Evolutionary conservation across 345 rosid species (phyloP), one percentile per base, ranked within the genome.

Genomic region (Rhodomyrtus tomentosa): DNA sequence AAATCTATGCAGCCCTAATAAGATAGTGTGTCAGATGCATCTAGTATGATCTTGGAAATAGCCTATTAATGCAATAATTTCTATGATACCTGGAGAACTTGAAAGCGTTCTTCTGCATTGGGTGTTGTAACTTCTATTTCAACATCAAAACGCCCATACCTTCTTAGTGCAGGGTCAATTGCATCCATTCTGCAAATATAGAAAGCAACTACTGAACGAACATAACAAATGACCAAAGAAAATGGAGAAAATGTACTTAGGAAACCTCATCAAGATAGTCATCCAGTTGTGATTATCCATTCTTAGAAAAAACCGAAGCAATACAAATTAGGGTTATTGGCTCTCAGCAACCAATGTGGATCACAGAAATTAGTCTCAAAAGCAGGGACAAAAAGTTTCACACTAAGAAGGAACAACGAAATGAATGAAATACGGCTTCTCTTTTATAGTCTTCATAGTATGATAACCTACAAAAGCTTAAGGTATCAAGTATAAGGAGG

Each of bases 51-150:
- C 80, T 55, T 36, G 40, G 68, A 87, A 40, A 36, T 13, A 3
- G 50, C 58, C 55, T 16, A 45, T 73, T 40, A 45, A n/a, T 45
- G 20, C 50, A 29, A 86, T n/a, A 80, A 50, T 55, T 85, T 81
- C 48, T 3, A 68, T 55, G 52, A 42, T 87, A 95, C 98, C 95
- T 94, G 92, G 79, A 97, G 92, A 83, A 95, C 94, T 87, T 94
- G 92, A 48, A 92, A 84, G 32, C 98, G 95, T 56, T 97, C 98
- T 84, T 88, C 94, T 85, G 92, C 96, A 74, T 91, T 93, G 50
- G 99, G 99, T 1, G 93, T 89, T 81, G 93, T 93, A 80, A 97
- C 98, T 94, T 97, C 98, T 81, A 97, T 87, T 88, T 93, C 95
- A 87, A 90, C 80, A 92, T 94, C 98, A 87, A 97, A 94, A 48